Evolutionary conservation across 345 rosid species (phyloP).

Genomic region (Litchi chinensis): DNA sequence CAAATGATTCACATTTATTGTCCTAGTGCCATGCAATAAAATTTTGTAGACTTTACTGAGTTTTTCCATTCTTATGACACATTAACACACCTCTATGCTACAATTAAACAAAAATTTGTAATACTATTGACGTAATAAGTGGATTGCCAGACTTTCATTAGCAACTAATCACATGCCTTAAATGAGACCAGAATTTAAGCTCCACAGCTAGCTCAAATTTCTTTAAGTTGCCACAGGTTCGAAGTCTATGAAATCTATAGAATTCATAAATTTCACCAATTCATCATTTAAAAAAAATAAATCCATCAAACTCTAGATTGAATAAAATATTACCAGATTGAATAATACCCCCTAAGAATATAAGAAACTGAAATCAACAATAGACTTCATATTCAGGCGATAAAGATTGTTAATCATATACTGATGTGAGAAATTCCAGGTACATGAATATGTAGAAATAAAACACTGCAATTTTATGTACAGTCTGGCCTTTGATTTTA

Average conservation of each 20-base stretch:
- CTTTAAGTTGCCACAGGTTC: not conserved
- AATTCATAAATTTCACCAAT: no score
- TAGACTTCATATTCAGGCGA: not conserved
- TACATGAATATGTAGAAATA: not conserved
- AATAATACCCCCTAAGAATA: not conserved
- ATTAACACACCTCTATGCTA: not conserved
- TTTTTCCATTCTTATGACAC: not conserved
- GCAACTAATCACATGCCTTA: not conserved
- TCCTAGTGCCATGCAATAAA: not conserved
- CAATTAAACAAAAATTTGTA: not conserved
- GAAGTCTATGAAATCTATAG: no score
- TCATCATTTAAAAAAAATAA: no score
- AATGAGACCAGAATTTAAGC: no score
- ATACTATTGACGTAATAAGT: not conserved
- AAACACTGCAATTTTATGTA: slow-evolving; percentile 17
- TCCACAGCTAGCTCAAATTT: not conserved
- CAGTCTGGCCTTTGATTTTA: slow-evolving; percentile 14
- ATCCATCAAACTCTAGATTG: no score
- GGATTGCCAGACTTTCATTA: not conserved
- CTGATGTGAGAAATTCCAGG: not conserved
- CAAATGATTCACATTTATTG: not conserved
- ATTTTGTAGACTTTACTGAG: not conserved
- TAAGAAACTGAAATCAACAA: not conserved
- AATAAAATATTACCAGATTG: no score
- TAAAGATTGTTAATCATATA: not conserved